Conservation (phyloP, 306 rosid genomes). For the Vigna unguiculata region DNA sequence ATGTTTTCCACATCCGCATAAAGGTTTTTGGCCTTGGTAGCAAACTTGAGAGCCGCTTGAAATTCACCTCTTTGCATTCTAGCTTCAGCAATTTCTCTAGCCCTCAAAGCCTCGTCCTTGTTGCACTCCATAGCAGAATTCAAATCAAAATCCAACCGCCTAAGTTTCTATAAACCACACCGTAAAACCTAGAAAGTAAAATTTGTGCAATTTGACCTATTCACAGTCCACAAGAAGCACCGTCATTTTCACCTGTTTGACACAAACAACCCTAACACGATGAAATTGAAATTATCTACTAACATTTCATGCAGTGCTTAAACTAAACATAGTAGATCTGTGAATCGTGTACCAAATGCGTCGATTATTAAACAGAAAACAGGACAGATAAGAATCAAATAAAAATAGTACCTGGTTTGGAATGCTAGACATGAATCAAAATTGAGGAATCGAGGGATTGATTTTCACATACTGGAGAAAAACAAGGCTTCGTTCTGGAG, state of each 20-base stretch:
- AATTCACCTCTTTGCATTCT: constrained; percentile 72
- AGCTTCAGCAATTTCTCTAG: constrained; percentile 70
- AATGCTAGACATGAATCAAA: neutral
- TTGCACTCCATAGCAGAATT: constrained; percentile 81
- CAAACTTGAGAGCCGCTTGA: constrained; percentile 73
- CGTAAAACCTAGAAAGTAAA: neutral
- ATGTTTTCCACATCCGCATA: constrained; percentile 72
- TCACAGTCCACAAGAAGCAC: constrained; percentile 31
- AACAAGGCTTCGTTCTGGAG: neutral
- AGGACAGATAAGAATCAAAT: neutral
- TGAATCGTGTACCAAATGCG: neutral
- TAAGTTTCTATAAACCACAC: constrained; percentile 19
- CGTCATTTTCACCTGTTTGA: constrained; percentile 44
- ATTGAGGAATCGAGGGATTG: neutral
- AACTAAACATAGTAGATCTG: neutral
- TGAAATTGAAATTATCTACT: neutral
- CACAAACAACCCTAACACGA: constrained; percentile 32
- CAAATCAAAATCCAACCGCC: constrained; percentile 41
- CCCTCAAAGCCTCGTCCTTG: constrained; percentile 87
- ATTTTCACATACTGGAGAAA: neutral
- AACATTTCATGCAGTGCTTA: neutral
- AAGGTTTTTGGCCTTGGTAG: constrained; percentile 69
- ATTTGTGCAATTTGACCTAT: neutral
- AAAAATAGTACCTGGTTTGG: neutral
- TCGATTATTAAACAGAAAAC: neutral